Evolutionary conservation across 306 rosid genomes (phyloP).

Genomic region (Fragaria vesca): DNA sequence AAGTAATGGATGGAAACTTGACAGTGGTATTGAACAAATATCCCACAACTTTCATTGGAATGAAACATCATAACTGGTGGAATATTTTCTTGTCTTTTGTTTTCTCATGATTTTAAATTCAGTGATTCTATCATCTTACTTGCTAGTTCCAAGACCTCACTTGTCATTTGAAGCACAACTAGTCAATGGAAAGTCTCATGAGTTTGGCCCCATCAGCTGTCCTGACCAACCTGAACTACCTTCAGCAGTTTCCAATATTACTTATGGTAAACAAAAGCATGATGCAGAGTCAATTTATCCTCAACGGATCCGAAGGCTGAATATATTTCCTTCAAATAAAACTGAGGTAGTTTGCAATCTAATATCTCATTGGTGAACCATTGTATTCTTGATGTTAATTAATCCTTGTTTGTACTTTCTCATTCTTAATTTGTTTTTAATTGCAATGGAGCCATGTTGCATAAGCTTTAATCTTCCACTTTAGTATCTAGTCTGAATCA

Average conservation of each 20-base stretch:
- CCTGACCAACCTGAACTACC: slow-evolving; percentile 66
- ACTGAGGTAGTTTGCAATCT: slow-evolving; percentile 57
- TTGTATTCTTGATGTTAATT: not conserved
- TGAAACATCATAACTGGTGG: no score
- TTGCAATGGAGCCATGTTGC: not conserved
- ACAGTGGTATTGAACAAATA: slow-evolving; percentile 65
- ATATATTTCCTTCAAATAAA: slow-evolving; percentile 83
- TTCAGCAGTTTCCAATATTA: slow-evolving; percentile 44
- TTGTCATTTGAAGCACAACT: slow-evolving; percentile 96
- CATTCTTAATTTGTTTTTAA: not conserved
- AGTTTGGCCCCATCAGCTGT: slow-evolving; percentile 72
- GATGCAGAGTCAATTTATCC: slow-evolving; percentile 88
- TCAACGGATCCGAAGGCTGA: slow-evolving; percentile 80
- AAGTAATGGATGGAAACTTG: slow-evolving; percentile 88
- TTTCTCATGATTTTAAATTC: slow-evolving; percentile 13
- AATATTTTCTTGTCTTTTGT: not conserved
- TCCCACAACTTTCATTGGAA: not conserved
- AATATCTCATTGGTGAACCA: not conserved
- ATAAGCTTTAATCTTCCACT: not conserved
- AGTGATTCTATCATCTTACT: slow-evolving; percentile 25
- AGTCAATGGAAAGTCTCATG: slow-evolving; percentile 87
- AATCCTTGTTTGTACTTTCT: not conserved
- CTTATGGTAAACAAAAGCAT: slow-evolving; percentile 82
- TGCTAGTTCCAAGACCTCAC: slow-evolving; percentile 92
- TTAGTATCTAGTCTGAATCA: not conserved